Base-by-base conservation (phyloP, 2,329 filamentous ascomycete genomes). In the Colletotrichum cereale region DNA sequence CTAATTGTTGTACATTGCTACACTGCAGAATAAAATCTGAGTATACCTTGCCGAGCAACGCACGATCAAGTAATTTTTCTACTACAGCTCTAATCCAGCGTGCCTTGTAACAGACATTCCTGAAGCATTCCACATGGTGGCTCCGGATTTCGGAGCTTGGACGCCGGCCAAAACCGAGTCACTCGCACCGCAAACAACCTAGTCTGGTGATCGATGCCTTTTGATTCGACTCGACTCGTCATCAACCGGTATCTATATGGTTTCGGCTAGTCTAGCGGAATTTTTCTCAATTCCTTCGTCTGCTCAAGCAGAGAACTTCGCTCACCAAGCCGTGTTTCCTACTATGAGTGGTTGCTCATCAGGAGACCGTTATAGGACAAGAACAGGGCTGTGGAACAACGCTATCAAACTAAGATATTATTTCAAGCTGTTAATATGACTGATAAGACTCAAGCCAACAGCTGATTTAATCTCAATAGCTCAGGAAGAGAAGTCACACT, bases 141-240 rank as follows among this genome's bases (percentile, higher is more conserved):
- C 44, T 62, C 60, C 44, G 60, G 38, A 1, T 29, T 29, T 62
- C 60, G 44, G 58, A 52, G 60, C 44, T 11, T 36, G 10, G 21
- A 14, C 42, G 5, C n/a, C 44, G 26, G 5, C n/a, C 44, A 21
- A 29, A 38, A 21, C 31, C 40, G 44, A 52, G 44, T 50, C 40
- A 47, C 36, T 18, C 40, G 24, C 11, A 12, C 10, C 29, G 16
- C 8, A 8, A 8, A 12, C 50, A 3, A 53, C 1, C 29, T 18
- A 29, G 29, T 29, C 8, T n/a, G n/a, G 10, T 16, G 18, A 18
- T 21, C 10, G 5, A 56, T n/a, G 29, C 4, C n/a, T 14, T 16
- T 26, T 16, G 10, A 6, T 12, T 26, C 21, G 31, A 14, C 12
- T 36, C 3, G 3, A 12, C 31, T 26, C n/a, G 2, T 36, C 21